These are phyloP conservation scores for Celoporthe dispersa DNA, from an alignment of 2,329 filamentous ascomycete genomes.

Conservation along the genomic window DNA sequence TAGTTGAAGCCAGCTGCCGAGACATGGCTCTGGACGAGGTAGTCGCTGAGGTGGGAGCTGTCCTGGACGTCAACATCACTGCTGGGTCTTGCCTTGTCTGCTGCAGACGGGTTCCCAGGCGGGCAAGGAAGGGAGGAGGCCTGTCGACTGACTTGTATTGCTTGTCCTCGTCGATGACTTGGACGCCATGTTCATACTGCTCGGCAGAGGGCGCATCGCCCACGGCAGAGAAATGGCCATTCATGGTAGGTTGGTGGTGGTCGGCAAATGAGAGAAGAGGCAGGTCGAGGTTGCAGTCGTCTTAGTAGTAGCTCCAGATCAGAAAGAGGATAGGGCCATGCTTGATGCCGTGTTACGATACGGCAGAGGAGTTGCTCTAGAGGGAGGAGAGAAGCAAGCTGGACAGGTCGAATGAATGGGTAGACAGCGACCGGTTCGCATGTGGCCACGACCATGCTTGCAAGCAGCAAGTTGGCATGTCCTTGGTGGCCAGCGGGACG, in stretches of 20 bases:
- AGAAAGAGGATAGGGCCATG: conserved; percentile 28
- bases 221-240: conserved; percentile 79
- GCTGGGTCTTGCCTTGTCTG: not conserved
- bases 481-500: not conserved
- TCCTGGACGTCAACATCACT: conserved; percentile 28
- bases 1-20: conserved; percentile 96
- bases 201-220: conserved; percentile 66
- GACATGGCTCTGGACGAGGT: conserved; percentile 79
- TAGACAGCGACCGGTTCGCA: not conserved
- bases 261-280: not conserved
- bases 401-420: conserved; percentile 4
- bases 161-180: conserved; percentile 96
- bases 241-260: conserved; percentile 54
- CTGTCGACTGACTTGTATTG: conserved; percentile 79
- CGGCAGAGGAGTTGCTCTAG: conserved; percentile 1
- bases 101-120: conserved; percentile 19
- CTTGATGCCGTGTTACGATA: conserved; percentile 20
- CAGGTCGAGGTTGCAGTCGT: conserved; percentile 11
- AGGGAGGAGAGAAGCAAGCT: not conserved
- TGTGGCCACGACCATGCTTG: conserved; percentile 19
- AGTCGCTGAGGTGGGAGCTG: conserved; percentile 78
- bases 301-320: conserved; percentile 9
- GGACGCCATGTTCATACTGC: conserved; percentile 89
- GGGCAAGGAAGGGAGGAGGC: conserved; percentile 24
- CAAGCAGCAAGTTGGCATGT: conserved; percentile 20